phyloP scores from a whole-genome alignment of 805 yeast genomes.

The Saccharomyces paradoxus region DNA sequence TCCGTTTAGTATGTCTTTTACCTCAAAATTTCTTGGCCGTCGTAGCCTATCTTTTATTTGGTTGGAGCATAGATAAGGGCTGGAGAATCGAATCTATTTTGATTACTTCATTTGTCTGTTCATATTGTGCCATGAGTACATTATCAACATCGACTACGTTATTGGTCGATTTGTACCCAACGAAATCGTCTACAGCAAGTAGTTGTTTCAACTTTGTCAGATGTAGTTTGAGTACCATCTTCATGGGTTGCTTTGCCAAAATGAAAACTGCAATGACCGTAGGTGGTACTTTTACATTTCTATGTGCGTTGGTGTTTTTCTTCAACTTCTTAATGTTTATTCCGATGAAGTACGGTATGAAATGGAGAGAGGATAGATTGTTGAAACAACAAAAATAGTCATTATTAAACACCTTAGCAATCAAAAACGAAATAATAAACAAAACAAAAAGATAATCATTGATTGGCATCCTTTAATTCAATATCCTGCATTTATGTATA shows the following conservation, averaged over 20 bases:
- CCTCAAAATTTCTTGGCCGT: conserved; percentile 39
- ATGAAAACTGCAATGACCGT: conserved; percentile 51
- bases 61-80: conserved; percentile 59
- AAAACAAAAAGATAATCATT: background rate
- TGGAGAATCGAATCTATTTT: conserved; percentile 47
- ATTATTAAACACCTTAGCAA: background rate
- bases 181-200: conserved; percentile 61
- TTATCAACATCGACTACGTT: conserved; percentile 53
- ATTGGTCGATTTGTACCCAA: conserved; percentile 66
- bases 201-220: conserved; percentile 65
- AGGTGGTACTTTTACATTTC: conserved; percentile 70
- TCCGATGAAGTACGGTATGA: conserved; percentile 33
- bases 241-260: conserved; percentile 55
- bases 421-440: background rate
- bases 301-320: conserved; percentile 43
- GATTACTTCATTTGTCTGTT: conserved; percentile 48
- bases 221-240: conserved; percentile 61
- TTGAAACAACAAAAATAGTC: conserved; percentile 13
- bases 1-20: conserved; percentile 41
- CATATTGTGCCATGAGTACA: conserved; percentile 49
- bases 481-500: no score
- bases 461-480: background rate
- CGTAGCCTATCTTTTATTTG: conserved; percentile 45
- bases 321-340: conserved; percentile 25
- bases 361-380: conserved; percentile 28